Percentiles rank a stretch among this genome's conserved stretches.
Evolutionary conservation across 1,284 basidiomycete species (phyloP).

Genomic region (Ustilago shanxiensis): DNA sequence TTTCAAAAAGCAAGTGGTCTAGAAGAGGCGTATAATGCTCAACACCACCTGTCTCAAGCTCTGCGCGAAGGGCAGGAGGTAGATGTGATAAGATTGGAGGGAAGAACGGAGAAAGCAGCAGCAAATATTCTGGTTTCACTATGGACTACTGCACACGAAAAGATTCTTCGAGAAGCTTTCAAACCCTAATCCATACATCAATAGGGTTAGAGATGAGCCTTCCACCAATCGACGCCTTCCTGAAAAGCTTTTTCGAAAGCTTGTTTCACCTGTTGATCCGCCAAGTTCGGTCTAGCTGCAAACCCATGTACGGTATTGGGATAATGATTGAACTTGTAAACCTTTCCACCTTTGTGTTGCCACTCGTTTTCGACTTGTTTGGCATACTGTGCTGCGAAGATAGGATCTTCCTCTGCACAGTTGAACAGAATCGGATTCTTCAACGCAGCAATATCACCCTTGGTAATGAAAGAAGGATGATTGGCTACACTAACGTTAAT

Average conservation of each 20-base stretch:
- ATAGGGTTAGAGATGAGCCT: conserved; percentile 29
- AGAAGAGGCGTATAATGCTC: background rate
- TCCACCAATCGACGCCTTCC: conserved; percentile 29
- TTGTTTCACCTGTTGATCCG: conserved; percentile 73
- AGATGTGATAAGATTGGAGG: background rate
- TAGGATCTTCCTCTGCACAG: conserved; percentile 76
- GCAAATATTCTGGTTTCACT: too few relatives aligned
- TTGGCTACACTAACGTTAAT: conserved; percentile 75
- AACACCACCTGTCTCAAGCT: background rate
- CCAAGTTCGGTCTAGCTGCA: conserved; percentile 74
- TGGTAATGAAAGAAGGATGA: conserved; percentile 74
- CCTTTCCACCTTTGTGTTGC: conserved; percentile 71
- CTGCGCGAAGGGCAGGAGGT: too few relatives aligned
- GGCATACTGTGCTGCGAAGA: conserved; percentile 72
- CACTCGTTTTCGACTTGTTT: conserved; percentile 73
- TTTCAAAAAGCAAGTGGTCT: background rate
- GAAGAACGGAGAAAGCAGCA: too few relatives aligned
- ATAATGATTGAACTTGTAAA: conserved; percentile 76
- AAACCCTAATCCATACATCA: background rate
- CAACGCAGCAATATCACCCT: conserved; percentile 69
- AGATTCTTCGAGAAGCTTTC: too few relatives aligned
- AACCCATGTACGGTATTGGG: conserved; percentile 76
- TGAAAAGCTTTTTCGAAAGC: conserved; percentile 73
- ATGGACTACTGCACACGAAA: too few relatives aligned
- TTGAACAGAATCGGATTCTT: conserved; percentile 75